Conservation (phyloP, 2,329 filamentous ascomycete species). For the Calonectria multiphialidica region DNA sequence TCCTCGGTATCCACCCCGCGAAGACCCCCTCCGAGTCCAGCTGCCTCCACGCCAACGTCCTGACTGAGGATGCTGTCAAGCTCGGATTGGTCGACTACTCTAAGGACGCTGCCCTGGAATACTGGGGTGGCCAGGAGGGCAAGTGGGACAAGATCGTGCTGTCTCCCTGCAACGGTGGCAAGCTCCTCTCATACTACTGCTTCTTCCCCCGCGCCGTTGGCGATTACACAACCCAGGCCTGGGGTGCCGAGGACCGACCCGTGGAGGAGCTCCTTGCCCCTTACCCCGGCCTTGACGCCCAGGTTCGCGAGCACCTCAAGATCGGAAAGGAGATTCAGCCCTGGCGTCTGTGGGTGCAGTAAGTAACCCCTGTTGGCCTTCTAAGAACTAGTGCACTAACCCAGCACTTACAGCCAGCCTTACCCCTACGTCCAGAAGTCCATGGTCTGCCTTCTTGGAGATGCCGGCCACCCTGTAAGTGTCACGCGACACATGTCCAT, state of each 20-base stretch:
- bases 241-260: constrained; percentile 65
- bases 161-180: constrained; percentile 75
- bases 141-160: constrained; percentile 79
- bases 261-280: constrained; percentile 71
- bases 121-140: constrained; percentile 75
- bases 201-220: constrained; percentile 67
- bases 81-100: constrained; percentile 74
- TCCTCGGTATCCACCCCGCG: constrained; percentile 72
- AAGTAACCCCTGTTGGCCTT: constrained; percentile 21
- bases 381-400: not conserved
- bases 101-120: constrained; percentile 71
- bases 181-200: constrained; percentile 76
- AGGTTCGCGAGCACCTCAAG: constrained; percentile 67
- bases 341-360: constrained; percentile 73
- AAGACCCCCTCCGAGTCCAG: constrained; percentile 70
- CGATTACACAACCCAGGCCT: constrained; percentile 70
- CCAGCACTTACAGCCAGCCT: constrained; percentile 52
- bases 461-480: constrained; percentile 73
- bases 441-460: constrained; percentile 70
- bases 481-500: not conserved
- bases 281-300: constrained; percentile 69
- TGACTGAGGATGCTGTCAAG: constrained; percentile 69
- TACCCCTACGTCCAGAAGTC: constrained; percentile 69
- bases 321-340: constrained; percentile 74
- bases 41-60: constrained; percentile 75